A percentile compares a stretch with the other conserved stretches of the same genome.
These are phyloP conservation scores for Petrea volubilis DNA, from an alignment of 257 asterid species.

Conservation along the genomic window DNA sequence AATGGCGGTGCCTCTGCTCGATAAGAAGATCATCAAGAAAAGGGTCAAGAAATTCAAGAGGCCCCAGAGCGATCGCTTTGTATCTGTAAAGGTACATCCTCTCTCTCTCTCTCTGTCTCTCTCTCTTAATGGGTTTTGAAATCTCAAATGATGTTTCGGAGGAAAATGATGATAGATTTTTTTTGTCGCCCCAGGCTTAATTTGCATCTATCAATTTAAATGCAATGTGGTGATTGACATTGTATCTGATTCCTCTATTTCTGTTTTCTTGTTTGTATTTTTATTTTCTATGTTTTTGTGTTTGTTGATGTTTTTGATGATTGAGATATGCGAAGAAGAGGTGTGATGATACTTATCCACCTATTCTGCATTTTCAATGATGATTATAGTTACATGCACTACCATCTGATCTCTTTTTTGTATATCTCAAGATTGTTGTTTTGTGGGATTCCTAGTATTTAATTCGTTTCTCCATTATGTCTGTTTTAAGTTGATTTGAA, in stretches of 20 bases:
- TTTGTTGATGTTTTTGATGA: background rate
- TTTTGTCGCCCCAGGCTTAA: conserved; percentile 65
- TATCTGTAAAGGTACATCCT: conserved; percentile 41
- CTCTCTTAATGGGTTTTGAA: background rate
- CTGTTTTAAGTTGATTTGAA: background rate
- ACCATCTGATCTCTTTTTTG: conserved; percentile 86
- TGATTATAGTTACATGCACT: conserved; percentile 73
- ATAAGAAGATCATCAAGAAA: conserved; percentile 33
- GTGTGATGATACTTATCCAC: conserved; percentile 71
- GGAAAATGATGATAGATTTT: conserved; percentile 36
- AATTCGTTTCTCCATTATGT: background rate
- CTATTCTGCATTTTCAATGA: conserved; percentile 59
- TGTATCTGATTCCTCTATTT: conserved; percentile 35
- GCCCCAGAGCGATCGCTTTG: conserved; percentile 28
- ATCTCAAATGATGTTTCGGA: background rate
- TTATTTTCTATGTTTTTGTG: background rate
- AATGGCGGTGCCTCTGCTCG: conserved; percentile 41
- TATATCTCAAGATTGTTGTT: background rate
- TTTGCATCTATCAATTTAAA: conserved; percentile 30
- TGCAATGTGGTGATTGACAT: conserved; percentile 55
- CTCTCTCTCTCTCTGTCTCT: no score
- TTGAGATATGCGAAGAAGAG: conserved; percentile 32
- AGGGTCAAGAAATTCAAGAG: conserved; percentile 44
- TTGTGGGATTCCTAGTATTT: background rate
- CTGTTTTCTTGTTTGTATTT: background rate